Conservation (phyloP, 2,329 filamentous ascomycete genomes). For the Fusarium pseudocircinatum region DNA sequence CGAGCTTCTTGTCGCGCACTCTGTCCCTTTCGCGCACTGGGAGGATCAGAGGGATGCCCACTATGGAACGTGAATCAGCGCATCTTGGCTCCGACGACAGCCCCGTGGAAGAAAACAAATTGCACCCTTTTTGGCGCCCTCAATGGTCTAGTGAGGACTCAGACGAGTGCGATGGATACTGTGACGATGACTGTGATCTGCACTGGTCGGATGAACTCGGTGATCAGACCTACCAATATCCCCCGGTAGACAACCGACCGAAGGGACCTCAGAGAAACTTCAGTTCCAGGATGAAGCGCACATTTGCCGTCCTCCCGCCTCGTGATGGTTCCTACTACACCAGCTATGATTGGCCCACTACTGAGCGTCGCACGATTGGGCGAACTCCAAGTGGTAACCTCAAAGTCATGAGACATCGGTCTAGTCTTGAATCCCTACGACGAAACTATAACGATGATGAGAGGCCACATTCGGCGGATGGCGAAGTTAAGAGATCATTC, state of each 20-base stretch:
- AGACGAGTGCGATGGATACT: conserved; percentile 45
- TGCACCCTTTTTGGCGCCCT: conserved; percentile 72
- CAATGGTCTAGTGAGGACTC: conserved; percentile 52
- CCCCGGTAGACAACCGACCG: conserved; percentile 60
- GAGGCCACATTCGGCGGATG: conserved; percentile 50
- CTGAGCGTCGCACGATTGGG: conserved; percentile 66
- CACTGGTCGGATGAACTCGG: conserved; percentile 49
- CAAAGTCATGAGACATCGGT: conserved; percentile 64
- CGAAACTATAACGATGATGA: conserved; percentile 35
- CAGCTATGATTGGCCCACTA: conserved; percentile 48
- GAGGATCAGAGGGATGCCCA: conserved; percentile 42
- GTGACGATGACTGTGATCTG: conserved; percentile 38
- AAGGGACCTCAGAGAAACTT: conserved; percentile 57
- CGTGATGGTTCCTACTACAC: conserved; percentile 49
- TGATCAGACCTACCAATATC: conserved; percentile 57
- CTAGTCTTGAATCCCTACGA: conserved; percentile 57
- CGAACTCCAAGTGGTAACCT: conserved; percentile 69
- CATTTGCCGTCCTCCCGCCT: conserved; percentile 69
- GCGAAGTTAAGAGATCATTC: conserved; percentile 39
- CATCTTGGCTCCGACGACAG: conserved; percentile 57
- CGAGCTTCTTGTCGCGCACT: conserved; percentile 59
- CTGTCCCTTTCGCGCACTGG: conserved; percentile 62
- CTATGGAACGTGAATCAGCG: conserved; percentile 43
- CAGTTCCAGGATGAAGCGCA: conserved; percentile 64
- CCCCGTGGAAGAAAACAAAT: conserved; percentile 62